Conservation (phyloP, 805 yeast species). For the Kodamaea leandrae region DNA sequence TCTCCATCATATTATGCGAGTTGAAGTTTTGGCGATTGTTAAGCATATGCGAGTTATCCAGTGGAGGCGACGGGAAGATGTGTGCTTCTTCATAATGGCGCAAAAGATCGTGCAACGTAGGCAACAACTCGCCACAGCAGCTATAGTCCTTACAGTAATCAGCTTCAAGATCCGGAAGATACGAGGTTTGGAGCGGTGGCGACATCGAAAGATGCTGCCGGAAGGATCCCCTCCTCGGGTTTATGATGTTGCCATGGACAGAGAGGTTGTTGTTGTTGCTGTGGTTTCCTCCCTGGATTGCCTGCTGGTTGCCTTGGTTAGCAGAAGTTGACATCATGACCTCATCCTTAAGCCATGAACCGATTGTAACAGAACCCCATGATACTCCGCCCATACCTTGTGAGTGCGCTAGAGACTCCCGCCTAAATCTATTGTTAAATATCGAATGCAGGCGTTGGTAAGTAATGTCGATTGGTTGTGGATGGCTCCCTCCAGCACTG, state of each 20-base stretch:
- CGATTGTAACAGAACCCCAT: conserved; percentile 95
- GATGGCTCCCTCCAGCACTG: conserved; percentile 12
- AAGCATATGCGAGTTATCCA: conserved; percentile 30
- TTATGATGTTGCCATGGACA: conserved; percentile 24
- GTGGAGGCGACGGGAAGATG: conserved; percentile 57
- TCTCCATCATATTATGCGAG: conserved; percentile 67
- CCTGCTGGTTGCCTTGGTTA: conserved; percentile 16
- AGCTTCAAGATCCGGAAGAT: conserved; percentile 89
- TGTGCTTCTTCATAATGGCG: conserved; percentile 97
- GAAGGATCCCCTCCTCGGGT: conserved; percentile 39
- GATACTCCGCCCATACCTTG: conserved; percentile 98
- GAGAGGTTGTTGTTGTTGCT: conserved; percentile 13
- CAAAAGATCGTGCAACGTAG: conserved; percentile 88
- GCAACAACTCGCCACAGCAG: conserved; percentile 91
- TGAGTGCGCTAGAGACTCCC: conserved; percentile 92
- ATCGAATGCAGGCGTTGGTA: conserved; percentile 41
- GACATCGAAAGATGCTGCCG: conserved; percentile 43
- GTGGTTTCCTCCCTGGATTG: conserved; percentile 15
- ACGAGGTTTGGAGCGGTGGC: conserved; percentile 71
- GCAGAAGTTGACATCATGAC: conserved; percentile 53
- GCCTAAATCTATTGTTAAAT: conserved; percentile 51
- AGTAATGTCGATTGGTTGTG: conserved; percentile 46
- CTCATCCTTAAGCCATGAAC: conserved; percentile 95
- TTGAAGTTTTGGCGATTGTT: conserved; percentile 33
- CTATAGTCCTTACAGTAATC: conserved; percentile 95